Evolutionary conservation across 306 rosid genomes (phyloP).

Genomic region (Dryas drummondii): DNA sequence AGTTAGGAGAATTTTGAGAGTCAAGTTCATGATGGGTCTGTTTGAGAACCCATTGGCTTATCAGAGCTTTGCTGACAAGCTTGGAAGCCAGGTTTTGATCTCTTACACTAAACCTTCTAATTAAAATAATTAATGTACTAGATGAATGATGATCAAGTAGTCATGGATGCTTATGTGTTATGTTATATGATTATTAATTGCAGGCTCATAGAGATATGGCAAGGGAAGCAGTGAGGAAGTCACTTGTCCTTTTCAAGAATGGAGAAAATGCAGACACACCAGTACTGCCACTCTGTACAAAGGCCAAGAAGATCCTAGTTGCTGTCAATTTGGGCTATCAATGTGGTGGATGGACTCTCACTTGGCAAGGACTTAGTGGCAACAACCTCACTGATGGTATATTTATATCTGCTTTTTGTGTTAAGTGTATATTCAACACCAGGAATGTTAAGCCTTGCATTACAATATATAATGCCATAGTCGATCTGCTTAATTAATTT

Average conservation of each 20-base stretch:
- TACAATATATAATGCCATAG: too few species aligned
- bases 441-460: too few species aligned
- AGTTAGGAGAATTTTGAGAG: conserved; percentile 20
- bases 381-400: conserved; percentile 22
- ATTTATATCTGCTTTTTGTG: neutral
- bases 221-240: conserved; percentile 25
- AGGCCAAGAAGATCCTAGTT: conserved; percentile 12
- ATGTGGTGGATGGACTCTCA: conserved; percentile 28
- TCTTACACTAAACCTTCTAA: neutral
- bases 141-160: neutral
- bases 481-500: too few species aligned
- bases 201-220: conserved; percentile 28
- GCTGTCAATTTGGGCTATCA: conserved; percentile 24
- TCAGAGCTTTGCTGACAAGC: neutral
- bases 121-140: neutral
- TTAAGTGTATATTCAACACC: neutral
- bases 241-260: conserved; percentile 25
- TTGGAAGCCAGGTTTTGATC: conserved; percentile 22
- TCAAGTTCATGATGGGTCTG: conserved; percentile 26
- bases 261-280: conserved; percentile 1
- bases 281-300: conserved; percentile 10
- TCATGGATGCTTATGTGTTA: neutral
- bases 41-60: conserved; percentile 27
- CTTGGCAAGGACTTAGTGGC: conserved; percentile 26
- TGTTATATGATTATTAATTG: neutral